These are phyloP conservation scores for Paradendryphiella salina DNA, from an alignment of 2,329 filamentous ascomycete genomes.

Conservation along the genomic window DNA sequence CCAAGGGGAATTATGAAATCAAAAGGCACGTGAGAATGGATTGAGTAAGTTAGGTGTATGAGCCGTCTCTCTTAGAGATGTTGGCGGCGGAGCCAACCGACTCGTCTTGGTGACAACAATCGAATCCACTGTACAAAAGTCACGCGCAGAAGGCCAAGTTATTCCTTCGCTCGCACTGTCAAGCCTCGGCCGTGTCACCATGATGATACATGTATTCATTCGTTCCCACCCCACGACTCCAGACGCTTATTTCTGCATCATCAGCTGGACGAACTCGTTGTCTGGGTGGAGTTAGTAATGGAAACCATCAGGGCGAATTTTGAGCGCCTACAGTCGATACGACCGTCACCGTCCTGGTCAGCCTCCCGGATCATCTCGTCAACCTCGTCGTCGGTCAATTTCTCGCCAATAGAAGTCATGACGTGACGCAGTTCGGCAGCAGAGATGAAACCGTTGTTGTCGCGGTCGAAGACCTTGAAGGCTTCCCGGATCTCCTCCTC, in stretches of 20 bases:
- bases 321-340: constrained; percentile 61
- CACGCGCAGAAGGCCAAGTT: constrained; percentile 10
- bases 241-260: constrained; percentile 57
- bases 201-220: constrained; percentile 39
- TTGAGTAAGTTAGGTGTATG: constrained; percentile 15
- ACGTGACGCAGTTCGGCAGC: constrained; percentile 64
- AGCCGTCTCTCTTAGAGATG: constrained; percentile 8
- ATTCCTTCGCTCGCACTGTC: constrained; percentile 32
- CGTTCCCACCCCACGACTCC: constrained; percentile 29
- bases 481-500: constrained; percentile 68
- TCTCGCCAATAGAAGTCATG: constrained; percentile 67
- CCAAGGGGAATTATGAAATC: not conserved
- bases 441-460: constrained; percentile 67
- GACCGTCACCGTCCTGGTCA: constrained; percentile 66
- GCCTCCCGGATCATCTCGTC: constrained; percentile 68
- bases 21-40: constrained; percentile 13
- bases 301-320: not conserved
- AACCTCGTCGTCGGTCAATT: constrained; percentile 64
- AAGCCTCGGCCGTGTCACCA: constrained; percentile 32
- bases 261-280: constrained; percentile 60
- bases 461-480: constrained; percentile 68
- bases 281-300: constrained; percentile 42
- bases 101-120: constrained; percentile 10
- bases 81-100: constrained; percentile 7
- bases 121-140: constrained; percentile 11